Conservation (phyloP, 148 eudicot genomes). For the Spergularia marina region DNA sequence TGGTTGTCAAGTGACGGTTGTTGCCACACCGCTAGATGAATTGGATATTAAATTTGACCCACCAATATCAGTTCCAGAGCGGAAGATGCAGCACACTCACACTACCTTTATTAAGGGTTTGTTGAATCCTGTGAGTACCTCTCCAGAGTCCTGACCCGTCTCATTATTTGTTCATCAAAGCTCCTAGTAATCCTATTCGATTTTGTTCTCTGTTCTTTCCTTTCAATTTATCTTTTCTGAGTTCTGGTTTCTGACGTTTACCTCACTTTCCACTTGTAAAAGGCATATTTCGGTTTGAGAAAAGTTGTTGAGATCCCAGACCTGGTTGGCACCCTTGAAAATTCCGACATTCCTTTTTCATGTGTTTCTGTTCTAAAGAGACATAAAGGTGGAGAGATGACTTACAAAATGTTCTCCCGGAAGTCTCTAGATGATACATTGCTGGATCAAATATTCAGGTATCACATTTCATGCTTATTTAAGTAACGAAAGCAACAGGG, state of each 20-base stretch:
- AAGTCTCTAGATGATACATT: slow-evolving; percentile 62
- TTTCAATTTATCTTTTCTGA: background rate
- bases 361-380: slow-evolving; percentile 71
- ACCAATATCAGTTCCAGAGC: slow-evolving; percentile 58
- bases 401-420: slow-evolving; percentile 89
- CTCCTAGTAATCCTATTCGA: background rate
- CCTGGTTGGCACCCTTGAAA: slow-evolving; percentile 77
- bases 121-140: slow-evolving; percentile 74
- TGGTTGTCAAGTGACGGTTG: slow-evolving; percentile 65
- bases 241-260: background rate
- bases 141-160: background rate
- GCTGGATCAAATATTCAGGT: slow-evolving; percentile 81
- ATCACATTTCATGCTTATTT: slow-evolving; percentile 14
- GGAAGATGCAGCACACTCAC: slow-evolving; percentile 88
- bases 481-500: background rate
- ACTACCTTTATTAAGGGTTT: slow-evolving; percentile 84
- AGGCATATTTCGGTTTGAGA: slow-evolving; percentile 78
- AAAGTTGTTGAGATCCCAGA: slow-evolving; percentile 55
- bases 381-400: slow-evolving; percentile 51
- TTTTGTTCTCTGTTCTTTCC: background rate
- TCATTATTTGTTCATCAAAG: background rate
- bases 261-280: slow-evolving; percentile 20
- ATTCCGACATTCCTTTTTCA: slow-evolving; percentile 70
- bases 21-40: slow-evolving; percentile 88
- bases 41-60: slow-evolving; percentile 56